Conservation (phyloP, 2,329 filamentous ascomycete genomes). For the Cyanodermella asteris region DNA sequence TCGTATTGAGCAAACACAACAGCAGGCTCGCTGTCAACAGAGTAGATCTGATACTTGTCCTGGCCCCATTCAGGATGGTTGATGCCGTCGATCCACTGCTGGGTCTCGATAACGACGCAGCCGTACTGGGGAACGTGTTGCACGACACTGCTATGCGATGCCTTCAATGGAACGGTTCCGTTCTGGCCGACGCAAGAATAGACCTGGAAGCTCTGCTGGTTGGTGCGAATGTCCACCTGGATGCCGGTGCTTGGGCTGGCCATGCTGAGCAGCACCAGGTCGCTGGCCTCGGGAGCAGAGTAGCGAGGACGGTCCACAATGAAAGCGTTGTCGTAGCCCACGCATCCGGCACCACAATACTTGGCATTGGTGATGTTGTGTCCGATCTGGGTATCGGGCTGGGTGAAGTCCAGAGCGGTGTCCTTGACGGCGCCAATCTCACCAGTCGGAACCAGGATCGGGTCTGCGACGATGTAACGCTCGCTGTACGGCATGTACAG, state of each 20-base stretch:
- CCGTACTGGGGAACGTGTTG: constrained; percentile 41
- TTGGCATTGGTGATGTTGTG: constrained; percentile 43
- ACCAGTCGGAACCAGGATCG: constrained; percentile 53
- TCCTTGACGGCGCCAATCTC: constrained; percentile 57
- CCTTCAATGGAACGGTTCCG: constrained; percentile 29
- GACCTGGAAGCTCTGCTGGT: constrained; percentile 74
- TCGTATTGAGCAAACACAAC: constrained; percentile 8
- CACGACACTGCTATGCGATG: constrained; percentile 17
- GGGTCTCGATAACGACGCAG: constrained; percentile 74
- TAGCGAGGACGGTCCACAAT: constrained; percentile 21
- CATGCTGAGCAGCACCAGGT: constrained; percentile 35
- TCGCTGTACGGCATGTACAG: constrained; percentile 23
- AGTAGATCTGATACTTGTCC: constrained; percentile 25
- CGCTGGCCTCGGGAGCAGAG: constrained; percentile 15
- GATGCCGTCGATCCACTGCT: constrained; percentile 87
- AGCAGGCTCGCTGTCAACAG: constrained; percentile 6
- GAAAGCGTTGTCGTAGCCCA: constrained; percentile 51
- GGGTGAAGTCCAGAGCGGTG: constrained; percentile 45
- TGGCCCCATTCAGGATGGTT: constrained; percentile 80
- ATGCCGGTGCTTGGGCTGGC: constrained; percentile 54
- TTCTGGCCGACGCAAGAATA: constrained; percentile 66
- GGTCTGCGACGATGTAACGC: constrained; percentile 26
- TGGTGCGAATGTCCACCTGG: constrained; percentile 55
- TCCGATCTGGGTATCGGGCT: constrained; percentile 55
- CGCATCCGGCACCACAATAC: constrained; percentile 66